Percentiles rank a stretch among this genome's conserved stretches.
phyloP scores from a whole-genome alignment of 169 alveolate genomes.

The Plasmodium adleri region DNA sequence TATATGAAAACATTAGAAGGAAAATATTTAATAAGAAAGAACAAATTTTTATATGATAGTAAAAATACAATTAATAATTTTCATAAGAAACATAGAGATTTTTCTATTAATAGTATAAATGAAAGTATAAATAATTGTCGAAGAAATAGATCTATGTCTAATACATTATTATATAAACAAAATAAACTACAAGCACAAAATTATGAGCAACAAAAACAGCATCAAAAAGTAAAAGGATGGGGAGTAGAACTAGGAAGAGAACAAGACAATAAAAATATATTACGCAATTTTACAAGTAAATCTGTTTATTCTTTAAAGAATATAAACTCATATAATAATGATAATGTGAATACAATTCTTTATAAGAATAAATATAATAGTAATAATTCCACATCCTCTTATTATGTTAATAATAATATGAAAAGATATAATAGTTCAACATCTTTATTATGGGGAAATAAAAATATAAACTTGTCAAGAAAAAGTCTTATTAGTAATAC shows the following conservation, averaged over 20 bases:
- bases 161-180: background rate
- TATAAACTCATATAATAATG: no score
- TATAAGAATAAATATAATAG: no score
- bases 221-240: background rate
- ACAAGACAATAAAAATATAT: no score
- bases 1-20: no score
- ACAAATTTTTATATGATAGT: no score
- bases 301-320: no score
- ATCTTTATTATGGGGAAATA: background rate
- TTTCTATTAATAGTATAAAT: conserved; percentile 67
- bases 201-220: background rate
- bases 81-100: background rate
- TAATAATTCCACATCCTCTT: background rate
- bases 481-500: background rate
- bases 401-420: background rate
- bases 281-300: no score
- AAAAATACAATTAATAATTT: background rate
- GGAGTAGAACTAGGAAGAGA: no score
- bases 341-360: no score
- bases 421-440: background rate
- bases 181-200: background rate
- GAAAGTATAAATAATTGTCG: conserved; percentile 40
- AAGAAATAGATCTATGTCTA: conserved; percentile 5
- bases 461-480: no score
- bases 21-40: no score